These are phyloP conservation scores for Xylariaceae sp. DNA, from an alignment of 2,329 filamentous ascomycete genomes.

Conservation along the genomic window DNA sequence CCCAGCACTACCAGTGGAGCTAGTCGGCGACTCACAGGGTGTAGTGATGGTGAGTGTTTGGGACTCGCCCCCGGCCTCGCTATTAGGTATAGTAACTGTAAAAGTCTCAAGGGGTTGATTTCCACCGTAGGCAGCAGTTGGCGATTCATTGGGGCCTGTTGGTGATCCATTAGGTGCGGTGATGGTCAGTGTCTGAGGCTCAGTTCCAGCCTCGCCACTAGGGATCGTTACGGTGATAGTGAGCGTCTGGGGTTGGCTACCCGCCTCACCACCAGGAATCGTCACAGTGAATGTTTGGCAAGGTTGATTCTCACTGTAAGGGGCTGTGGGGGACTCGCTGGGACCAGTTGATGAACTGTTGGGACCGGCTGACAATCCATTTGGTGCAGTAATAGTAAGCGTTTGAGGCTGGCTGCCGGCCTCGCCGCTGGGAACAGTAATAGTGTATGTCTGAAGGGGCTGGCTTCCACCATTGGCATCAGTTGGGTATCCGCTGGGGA, in stretches of 20 bases:
- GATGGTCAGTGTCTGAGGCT: slow-evolving; percentile 5
- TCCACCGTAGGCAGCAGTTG: no score
- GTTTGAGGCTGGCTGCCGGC: not conserved
- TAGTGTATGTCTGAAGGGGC: slow-evolving; percentile 10
- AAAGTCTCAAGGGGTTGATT: slow-evolving; percentile 6
- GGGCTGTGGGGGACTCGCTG: slow-evolving; percentile 2
- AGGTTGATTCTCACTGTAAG: no score
- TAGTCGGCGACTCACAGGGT: slow-evolving; percentile 6
- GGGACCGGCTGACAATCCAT: slow-evolving; percentile 12
- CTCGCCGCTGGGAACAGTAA: not conserved
- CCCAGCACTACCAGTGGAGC: not conserved
- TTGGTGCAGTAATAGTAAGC: slow-evolving; percentile 9
- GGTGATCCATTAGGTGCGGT: not conserved
- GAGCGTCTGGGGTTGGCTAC: not conserved
- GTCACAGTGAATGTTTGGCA: slow-evolving; percentile 31
- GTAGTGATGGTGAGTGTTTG: slow-evolving; percentile 8
- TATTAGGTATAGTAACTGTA: slow-evolving; percentile 7
- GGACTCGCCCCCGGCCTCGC: not conserved
- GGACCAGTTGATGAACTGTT: slow-evolving; percentile 15
- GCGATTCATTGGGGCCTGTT: no score
- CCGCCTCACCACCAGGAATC: slow-evolving; percentile 17
- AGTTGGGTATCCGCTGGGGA: no score
- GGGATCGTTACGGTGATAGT: slow-evolving; percentile 1
- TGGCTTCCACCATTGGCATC: not conserved
- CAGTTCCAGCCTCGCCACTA: not conserved